Evolutionary conservation across 805 yeast genomes (phyloP).

Genomic region (Pichia occidentalis): DNA sequence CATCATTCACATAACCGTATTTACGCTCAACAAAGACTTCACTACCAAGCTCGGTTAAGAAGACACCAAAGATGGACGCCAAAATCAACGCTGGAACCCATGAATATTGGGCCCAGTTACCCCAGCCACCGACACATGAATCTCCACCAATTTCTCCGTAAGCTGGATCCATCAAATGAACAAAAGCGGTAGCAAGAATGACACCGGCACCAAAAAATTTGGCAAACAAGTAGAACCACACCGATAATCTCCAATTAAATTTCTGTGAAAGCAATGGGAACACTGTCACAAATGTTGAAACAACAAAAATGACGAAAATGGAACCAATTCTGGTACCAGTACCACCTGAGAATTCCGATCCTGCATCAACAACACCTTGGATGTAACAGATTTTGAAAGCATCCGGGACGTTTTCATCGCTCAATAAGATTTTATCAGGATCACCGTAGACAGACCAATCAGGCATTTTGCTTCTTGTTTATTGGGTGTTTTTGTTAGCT

Average conservation of each 20-base stretch:
- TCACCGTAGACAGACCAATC: slow-evolving; percentile 12
- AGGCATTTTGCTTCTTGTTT: slow-evolving; percentile 10
- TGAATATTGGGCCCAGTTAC: slow-evolving; percentile 42
- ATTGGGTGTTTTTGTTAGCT: not conserved
- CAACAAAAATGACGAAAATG: slow-evolving; percentile 49
- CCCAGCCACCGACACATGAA: slow-evolving; percentile 50
- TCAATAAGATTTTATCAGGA: slow-evolving; percentile 8
- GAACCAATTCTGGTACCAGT: slow-evolving; percentile 44
- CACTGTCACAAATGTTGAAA: slow-evolving; percentile 48
- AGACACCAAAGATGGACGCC: slow-evolving; percentile 38
- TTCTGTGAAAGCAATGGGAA: slow-evolving; percentile 52
- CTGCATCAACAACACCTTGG: slow-evolving; percentile 18
- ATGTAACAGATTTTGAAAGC: slow-evolving; percentile 19
- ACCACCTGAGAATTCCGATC: slow-evolving; percentile 22
- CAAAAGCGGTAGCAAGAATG: slow-evolving; percentile 71
- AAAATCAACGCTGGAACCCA: slow-evolving; percentile 45
- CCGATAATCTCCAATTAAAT: slow-evolving; percentile 45
- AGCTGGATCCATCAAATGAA: slow-evolving; percentile 66
- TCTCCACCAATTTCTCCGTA: slow-evolving; percentile 47
- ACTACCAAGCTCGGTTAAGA: slow-evolving; percentile 40
- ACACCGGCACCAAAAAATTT: slow-evolving; percentile 77
- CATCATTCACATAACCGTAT: slow-evolving; percentile 14
- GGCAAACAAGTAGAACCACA: slow-evolving; percentile 53
- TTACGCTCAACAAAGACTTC: slow-evolving; percentile 34
- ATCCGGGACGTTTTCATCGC: slow-evolving; percentile 15